Conservation (phyloP, 495 filamentous ascomycete genomes). For the Penicillium macrosclerotiorum region DNA sequence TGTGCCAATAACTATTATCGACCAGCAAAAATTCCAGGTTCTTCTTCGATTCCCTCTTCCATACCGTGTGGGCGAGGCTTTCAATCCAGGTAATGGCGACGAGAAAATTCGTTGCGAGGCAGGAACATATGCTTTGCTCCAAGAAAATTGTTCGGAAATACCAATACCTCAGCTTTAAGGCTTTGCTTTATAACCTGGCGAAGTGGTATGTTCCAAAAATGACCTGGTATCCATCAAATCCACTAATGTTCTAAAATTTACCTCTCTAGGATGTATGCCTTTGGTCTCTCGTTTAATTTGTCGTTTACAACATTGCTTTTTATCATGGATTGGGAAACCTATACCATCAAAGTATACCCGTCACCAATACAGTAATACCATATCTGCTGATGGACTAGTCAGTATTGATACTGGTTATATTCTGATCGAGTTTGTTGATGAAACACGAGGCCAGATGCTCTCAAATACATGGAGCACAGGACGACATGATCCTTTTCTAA, state of each 20-base stretch:
- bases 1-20: constrained; percentile 18
- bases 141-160: constrained; percentile 15
- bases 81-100: constrained; percentile 30
- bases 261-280: constrained; percentile 24
- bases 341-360: constrained; percentile 25
- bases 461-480: constrained; percentile 29
- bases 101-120: constrained; percentile 37
- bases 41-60: constrained; percentile 35
- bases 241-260: constrained; percentile 24
- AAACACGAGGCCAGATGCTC: constrained; percentile 30
- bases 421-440: constrained; percentile 35
- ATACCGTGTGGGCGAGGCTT: constrained; percentile 29
- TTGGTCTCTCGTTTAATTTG: constrained; percentile 22
- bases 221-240: background rate
- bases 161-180: constrained; percentile 32
- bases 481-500: constrained; percentile 13
- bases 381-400: too few relatives aligned
- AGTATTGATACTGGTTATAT: too few relatives aligned
- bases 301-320: constrained; percentile 18
- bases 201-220: constrained; percentile 16
- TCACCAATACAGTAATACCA: too few relatives aligned
- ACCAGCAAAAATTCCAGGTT: too few relatives aligned
- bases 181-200: constrained; percentile 30
- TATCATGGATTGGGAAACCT: constrained; percentile 21
- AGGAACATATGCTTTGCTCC: constrained; percentile 27